Evolutionary conservation across 805 yeast genomes (phyloP).

Genomic region (Komagataella mondaviorum): DNA sequence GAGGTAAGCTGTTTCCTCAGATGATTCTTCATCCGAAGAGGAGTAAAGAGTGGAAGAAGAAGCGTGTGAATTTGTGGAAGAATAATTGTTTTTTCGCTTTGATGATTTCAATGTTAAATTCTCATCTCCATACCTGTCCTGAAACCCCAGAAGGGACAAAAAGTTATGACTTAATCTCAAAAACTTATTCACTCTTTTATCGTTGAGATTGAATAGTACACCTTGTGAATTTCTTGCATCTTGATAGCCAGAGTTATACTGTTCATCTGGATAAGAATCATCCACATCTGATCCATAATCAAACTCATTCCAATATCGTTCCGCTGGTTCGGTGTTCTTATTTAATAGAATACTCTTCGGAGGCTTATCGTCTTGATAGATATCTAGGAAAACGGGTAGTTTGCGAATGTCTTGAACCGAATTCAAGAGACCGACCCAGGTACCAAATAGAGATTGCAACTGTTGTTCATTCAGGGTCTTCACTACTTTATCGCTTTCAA

Average conservation of each 20-base stretch:
- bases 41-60: background rate
- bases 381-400: conserved; percentile 17
- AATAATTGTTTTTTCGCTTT: background rate
- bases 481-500: background rate
- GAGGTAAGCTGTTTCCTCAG: background rate
- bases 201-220: background rate
- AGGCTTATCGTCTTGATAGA: background rate
- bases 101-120: background rate
- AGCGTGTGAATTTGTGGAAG: background rate
- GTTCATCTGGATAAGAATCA: background rate
- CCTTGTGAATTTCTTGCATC: background rate
- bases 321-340: conserved; percentile 4
- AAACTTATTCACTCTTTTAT: background rate
- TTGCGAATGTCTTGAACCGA: conserved; percentile 25
- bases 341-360: conserved; percentile 17
- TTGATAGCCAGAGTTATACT: background rate
- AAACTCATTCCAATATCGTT: conserved; percentile 55
- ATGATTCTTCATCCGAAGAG: background rate
- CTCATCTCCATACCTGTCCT: background rate
- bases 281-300: conserved; percentile 42
- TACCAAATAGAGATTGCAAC: conserved; percentile 16
- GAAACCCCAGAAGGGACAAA: background rate
- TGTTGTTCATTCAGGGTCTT: background rate
- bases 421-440: conserved; percentile 8
- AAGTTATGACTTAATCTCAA: background rate